A percentile compares a stretch with the other conserved stretches of the same genome.
Evolutionary conservation across 768 basidiomycete species (phyloP).

Genomic region (Mycena pura): DNA sequence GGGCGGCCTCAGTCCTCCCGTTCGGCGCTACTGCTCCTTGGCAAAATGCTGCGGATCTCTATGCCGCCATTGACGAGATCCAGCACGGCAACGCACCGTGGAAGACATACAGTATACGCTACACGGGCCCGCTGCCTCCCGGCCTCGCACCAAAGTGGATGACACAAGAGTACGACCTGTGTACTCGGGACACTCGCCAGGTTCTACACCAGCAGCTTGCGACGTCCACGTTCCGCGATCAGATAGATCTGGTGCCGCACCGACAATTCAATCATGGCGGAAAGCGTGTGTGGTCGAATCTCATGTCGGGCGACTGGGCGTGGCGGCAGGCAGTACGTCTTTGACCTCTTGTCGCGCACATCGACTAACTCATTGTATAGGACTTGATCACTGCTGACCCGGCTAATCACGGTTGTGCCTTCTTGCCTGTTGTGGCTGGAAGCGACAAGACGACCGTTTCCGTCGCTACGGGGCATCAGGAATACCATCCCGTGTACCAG

Average conservation of each 20-base stretch:
- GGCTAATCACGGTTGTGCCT: conserved; percentile 20
- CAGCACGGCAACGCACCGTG: conserved; percentile 26
- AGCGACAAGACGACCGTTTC: conserved; percentile 36
- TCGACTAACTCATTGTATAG: not conserved
- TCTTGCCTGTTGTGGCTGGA: conserved; percentile 30
- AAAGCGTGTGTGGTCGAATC: conserved; percentile 31
- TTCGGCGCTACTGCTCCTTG: conserved; percentile 7
- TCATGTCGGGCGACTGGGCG: conserved; percentile 46
- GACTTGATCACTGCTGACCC: not conserved
- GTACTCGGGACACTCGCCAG: conserved; percentile 21
- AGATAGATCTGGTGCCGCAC: conserved; percentile 32
- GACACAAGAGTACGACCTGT: not conserved
- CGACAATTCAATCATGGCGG: conserved; percentile 27
- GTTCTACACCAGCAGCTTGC: conserved; percentile 32
- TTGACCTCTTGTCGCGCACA: not conserved
- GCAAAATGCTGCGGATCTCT: conserved; percentile 11
- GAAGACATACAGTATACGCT: conserved; percentile 16
- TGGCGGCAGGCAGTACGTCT: conserved; percentile 39
- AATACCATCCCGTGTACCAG: conserved; percentile 35
- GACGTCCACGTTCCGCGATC: conserved; percentile 27
- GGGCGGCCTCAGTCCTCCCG: conserved; percentile 15
- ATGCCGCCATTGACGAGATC: conserved; percentile 28
- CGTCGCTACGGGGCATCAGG: too few species aligned
- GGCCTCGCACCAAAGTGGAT: not conserved
- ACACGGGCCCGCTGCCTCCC: not conserved